A percentile compares a stretch with the other conserved stretches of the same genome.
These are phyloP conservation scores for Beauveria pseudobassiana DNA, from an alignment of 2,329 filamentous ascomycete genomes.

Conservation along the genomic window DNA sequence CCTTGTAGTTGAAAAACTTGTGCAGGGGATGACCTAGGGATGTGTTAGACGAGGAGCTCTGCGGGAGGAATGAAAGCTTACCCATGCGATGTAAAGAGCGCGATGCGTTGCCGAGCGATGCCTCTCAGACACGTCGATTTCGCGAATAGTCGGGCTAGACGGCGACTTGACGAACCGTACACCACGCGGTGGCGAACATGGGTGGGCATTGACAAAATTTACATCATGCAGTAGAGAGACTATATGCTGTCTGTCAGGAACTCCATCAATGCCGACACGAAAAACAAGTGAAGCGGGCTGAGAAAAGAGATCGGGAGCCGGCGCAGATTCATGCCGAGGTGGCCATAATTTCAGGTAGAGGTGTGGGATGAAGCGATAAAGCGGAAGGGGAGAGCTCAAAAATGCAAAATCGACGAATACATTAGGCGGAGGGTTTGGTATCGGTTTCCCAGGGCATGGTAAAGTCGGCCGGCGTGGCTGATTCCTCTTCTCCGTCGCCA, in stretches of 20 bases:
- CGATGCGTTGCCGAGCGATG: slow-evolving; percentile 35
- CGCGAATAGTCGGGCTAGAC: slow-evolving; percentile 51
- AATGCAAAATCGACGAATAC: slow-evolving; percentile 42
- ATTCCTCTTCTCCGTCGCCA: slow-evolving; percentile 47
- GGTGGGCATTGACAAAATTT: slow-evolving; percentile 59
- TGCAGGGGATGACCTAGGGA: slow-evolving; percentile 52
- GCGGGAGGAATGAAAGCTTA: slow-evolving; percentile 19
- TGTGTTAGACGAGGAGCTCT: slow-evolving; percentile 13
- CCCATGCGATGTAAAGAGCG: slow-evolving; percentile 41
- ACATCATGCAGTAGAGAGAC: slow-evolving; percentile 49
- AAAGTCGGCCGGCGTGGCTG: slow-evolving; percentile 54
- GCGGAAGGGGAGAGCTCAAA: slow-evolving; percentile 39
- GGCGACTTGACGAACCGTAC: slow-evolving; percentile 53
- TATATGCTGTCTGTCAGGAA: slow-evolving; percentile 32
- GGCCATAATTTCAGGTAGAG: slow-evolving; percentile 32
- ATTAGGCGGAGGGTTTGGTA: slow-evolving; percentile 40
- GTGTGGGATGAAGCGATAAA: slow-evolving; percentile 38
- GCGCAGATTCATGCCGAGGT: slow-evolving; percentile 29
- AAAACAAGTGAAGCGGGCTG: slow-evolving; percentile 30
- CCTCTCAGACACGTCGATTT: slow-evolving; percentile 43
- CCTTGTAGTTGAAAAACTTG: slow-evolving; percentile 53
- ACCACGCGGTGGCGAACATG: slow-evolving; percentile 51
- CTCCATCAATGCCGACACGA: slow-evolving; percentile 29
- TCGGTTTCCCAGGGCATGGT: slow-evolving; percentile 51
- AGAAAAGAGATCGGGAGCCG: slow-evolving; percentile 26